Base-by-base conservation (phyloP, 2,329 filamentous ascomycete species). In the Beauveria rudraprayagi region DNA sequence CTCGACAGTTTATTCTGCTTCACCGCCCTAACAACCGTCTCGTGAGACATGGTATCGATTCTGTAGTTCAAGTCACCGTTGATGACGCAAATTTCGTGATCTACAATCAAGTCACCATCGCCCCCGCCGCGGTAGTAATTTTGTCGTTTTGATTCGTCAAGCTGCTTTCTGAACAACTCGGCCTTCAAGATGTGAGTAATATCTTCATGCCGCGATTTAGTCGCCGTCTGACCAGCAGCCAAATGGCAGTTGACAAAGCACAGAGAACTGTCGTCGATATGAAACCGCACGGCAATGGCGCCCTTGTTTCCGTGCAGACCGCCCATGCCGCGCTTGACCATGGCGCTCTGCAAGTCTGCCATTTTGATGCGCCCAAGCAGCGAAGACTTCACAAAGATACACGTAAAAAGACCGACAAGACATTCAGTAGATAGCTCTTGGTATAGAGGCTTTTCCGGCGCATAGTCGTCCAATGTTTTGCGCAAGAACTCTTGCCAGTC, bases 201-300 rank as follows among this genome's bases (percentile, higher is more conserved):
- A 69, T 99, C 94, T 67, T 92, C 94, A 75, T 99, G 96, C 7
- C 94, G 90, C 68, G 92, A 86, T 62, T 89, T 89, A 0, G 93
- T 96, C 63, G 96, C 90, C 0, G 89, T 87, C 73, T 99, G 94
- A 0, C 94, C 94, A 0, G 94, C 94, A 19, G 94, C 94, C 62
- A 99, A 78, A 83, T 99, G 94, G 72, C 94, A 99, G 71, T 99
- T 99, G 76, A 97, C 84, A 74, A 99, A 93, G 76, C 94, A 99
- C 41, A 99, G 75, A 1, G 93, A 97, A 56, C 88, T 94, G 73
- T 99, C 92, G 69, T 99, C 94, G 2, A 99, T 76, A 68, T 92
- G 82, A 74, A 99, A 96, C n/a, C 94, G 90, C 44, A 97, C 83
- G 41, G 96, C 83, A 41, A 97, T 84, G 22, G 92, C 94, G 64